Conservation (phyloP, 2,329 filamentous ascomycete species). For the Colletotrichum orbiculare region DNA sequence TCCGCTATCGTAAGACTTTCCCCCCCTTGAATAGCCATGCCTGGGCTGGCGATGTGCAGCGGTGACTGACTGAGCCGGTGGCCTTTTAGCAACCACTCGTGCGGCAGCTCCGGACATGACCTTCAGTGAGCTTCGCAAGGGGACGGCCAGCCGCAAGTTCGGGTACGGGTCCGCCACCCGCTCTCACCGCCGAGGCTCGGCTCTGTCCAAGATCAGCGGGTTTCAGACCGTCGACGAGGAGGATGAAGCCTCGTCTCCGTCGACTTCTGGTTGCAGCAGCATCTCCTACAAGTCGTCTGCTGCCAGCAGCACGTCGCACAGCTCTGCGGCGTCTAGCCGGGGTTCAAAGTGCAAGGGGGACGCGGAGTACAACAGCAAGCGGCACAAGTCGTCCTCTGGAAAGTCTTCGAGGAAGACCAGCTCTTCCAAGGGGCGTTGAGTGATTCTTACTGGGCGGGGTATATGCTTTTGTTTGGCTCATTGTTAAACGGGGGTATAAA, state of each 20-base stretch:
- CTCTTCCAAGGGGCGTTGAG: constrained; percentile 14
- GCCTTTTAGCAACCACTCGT: constrained; percentile 45
- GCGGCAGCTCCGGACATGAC: constrained; percentile 49
- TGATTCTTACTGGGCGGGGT: not conserved
- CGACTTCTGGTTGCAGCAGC: constrained; percentile 31
- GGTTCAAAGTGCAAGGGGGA: constrained; percentile 42
- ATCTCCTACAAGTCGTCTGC: constrained; percentile 23
- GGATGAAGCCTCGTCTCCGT: not conserved
- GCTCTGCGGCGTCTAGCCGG: constrained; percentile 35
- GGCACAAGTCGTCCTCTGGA: constrained; percentile 26
- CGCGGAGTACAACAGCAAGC: constrained; percentile 44
- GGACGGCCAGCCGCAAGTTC: constrained; percentile 50
- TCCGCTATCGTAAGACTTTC: constrained; percentile 52
- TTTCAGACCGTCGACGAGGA: constrained; percentile 14
- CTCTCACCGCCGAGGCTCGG: constrained; percentile 45
- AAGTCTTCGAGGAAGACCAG: constrained; percentile 19
- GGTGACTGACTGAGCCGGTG: not conserved
- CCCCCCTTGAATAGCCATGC: not conserved
- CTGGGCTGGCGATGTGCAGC: not conserved
- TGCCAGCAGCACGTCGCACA: constrained; percentile 14
- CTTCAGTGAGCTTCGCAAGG: constrained; percentile 51
- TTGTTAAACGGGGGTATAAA: too few relatives aligned
- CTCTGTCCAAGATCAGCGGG: constrained; percentile 30
- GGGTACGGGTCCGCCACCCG: constrained; percentile 45
- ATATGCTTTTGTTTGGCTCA: not conserved